These are phyloP conservation scores for Leccinum fallax DNA, from an alignment of 1,284 basidiomycete species.

Conservation along the genomic window DNA sequence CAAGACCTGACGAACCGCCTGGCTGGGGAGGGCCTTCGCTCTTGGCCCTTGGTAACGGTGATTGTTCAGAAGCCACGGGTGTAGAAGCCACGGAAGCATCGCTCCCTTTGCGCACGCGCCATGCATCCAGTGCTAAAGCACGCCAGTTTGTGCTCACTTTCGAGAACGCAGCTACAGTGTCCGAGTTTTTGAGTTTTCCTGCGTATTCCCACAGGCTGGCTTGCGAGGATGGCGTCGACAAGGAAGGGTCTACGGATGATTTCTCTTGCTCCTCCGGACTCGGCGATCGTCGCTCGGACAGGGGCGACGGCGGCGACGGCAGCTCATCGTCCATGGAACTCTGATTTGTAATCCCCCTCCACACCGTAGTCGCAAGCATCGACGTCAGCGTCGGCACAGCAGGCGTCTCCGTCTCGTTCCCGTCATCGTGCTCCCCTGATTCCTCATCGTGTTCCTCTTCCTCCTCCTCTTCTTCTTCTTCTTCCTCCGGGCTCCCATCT, in stretches of 20 bases:
- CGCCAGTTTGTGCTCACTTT: constrained; percentile 76
- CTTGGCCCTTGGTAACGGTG: constrained; percentile 17
- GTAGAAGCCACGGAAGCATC: constrained; percentile 9
- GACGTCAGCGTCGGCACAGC: constrained; percentile 48
- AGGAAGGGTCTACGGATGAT: constrained; percentile 5
- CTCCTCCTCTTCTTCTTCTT: constrained; percentile 23
- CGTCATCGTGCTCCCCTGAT: constrained; percentile 40
- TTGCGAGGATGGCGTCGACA: constrained; percentile 17
- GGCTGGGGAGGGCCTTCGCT: constrained; percentile 20
- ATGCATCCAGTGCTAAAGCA: constrained; percentile 56
- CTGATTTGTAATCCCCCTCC: constrained; percentile 76
- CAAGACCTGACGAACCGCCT: constrained; percentile 16
- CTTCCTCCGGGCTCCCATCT: constrained; percentile 39
- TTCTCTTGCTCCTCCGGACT: constrained; percentile 22
- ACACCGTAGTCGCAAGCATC: constrained; percentile 60
- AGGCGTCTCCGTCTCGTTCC: constrained; percentile 48
- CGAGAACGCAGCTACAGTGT: constrained; percentile 65
- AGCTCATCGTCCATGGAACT: constrained; percentile 59
- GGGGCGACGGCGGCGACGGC: constrained; percentile 50
- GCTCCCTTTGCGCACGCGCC: constrained; percentile 37
- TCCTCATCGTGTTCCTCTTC: constrained; percentile 36
- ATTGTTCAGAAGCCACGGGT: constrained; percentile 3
- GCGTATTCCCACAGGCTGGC: constrained; percentile 66
- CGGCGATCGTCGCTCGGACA: constrained; percentile 36
- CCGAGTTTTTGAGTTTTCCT: constrained; percentile 70